Base-by-base conservation (phyloP, 306 rosid species). In the Trifolium fragiferum region DNA sequence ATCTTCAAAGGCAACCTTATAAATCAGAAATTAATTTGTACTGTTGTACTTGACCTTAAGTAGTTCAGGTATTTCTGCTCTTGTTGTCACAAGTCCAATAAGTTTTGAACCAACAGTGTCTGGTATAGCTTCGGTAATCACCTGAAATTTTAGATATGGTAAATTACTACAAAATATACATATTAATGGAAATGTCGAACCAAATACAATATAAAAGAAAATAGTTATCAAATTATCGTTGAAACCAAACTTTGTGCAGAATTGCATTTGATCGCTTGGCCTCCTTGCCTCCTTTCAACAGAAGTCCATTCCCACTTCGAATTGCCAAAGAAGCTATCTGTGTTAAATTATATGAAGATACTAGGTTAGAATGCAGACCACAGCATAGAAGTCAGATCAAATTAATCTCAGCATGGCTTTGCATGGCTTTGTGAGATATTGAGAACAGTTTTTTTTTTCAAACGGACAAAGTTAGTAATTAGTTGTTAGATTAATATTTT, bases 221-320 rank as follows among this genome's bases (percentile, higher is more conserved):
- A 51, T 54, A 35, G 50, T 77, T 51, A 15, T 32, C 60, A 80
- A 74, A 58, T 8, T 47, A 20, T 82, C 46, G 69, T 67, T 78
- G 77, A 70, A 64, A 77, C 64, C 76, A 55, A 64, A 92, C 99
- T 89, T 92, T 89, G 88, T 94, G 97, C 74, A 94, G 84, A 76
- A 92, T 81, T 69, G 90, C 91, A 83, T 94, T 94, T 60, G 99
- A 94, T 84, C 90, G 92, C 80, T 74, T 94, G 67, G 99, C 98
- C 84, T 94, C 99, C 90, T 94, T 94, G 79, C 99, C 99, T 70
- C 99, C 99, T 83, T 94, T 92, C 84, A 94, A 82, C 72, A 94
- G 95, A 86, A 94, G 98, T 49, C 98, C 99, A 66, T 94, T 94
- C 51, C 99, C 99, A 78, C 99, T 92, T 47, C 96, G 89, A 44